Evolutionary conservation across 306 rosid genomes (phyloP).

Genomic region (Quillaja saponaria): DNA sequence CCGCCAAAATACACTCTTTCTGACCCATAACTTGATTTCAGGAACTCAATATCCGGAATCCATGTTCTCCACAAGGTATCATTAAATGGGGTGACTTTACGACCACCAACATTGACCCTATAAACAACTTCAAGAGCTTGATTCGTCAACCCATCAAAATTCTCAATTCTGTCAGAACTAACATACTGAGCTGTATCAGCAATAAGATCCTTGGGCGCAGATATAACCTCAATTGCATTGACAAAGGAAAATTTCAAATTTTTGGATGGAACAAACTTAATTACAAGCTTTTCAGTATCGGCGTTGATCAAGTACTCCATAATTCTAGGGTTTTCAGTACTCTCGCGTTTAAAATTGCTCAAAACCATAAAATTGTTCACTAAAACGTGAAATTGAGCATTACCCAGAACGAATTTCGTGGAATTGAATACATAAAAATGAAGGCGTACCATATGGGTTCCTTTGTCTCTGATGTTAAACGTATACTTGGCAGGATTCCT

Average conservation of each 20-base stretch:
- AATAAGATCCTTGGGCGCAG: constrained; percentile 86
- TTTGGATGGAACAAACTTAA: constrained; percentile 58
- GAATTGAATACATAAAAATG: constrained; percentile 65
- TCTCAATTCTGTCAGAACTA: constrained; percentile 23
- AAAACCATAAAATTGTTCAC: constrained; percentile 53
- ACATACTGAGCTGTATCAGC: constrained; percentile 55
- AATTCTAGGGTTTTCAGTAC: constrained; percentile 36
- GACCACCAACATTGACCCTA: constrained; percentile 83
- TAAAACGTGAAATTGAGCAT: constrained; percentile 69
- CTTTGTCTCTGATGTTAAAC: constrained; percentile 54
- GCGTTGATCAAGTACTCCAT: constrained; percentile 65
- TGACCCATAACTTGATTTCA: constrained; percentile 48
- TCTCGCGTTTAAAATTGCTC: constrained; percentile 38
- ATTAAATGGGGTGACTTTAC: constrained; percentile 86
- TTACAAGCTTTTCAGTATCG: constrained; percentile 46
- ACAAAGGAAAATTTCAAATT: constrained; percentile 65
- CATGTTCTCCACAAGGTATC: constrained; percentile 93
- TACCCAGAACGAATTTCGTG: constrained; percentile 37
- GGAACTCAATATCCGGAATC: constrained; percentile 67
- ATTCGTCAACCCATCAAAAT: constrained; percentile 47
- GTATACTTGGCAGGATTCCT: constrained; percentile 54
- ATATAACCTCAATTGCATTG: constrained; percentile 89
- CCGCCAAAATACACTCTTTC: constrained; percentile 65
- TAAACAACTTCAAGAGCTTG: constrained; percentile 73
- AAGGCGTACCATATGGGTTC: constrained; percentile 83